Conservation (phyloP, 306 rosid species). For the Gleditsia sinensis region DNA sequence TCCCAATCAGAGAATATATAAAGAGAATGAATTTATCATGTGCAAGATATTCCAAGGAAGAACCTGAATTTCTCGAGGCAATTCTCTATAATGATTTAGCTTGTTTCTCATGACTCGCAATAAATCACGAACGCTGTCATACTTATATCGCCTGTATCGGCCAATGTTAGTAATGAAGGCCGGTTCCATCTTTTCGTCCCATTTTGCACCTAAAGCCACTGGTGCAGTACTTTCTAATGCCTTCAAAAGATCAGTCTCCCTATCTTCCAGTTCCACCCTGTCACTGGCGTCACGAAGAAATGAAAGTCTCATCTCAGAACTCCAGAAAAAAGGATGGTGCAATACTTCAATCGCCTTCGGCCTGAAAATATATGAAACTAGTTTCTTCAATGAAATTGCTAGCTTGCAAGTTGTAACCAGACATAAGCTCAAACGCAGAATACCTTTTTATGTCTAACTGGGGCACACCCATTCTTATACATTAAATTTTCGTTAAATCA, state of each 20-base stretch:
- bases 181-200: slow-evolving; percentile 74
- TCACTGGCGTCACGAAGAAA: slow-evolving; percentile 86
- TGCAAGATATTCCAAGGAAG: background rate
- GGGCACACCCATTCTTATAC: background rate
- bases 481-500: background rate
- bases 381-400: slow-evolving; percentile 15
- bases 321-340: slow-evolving; percentile 88
- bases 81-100: slow-evolving; percentile 76
- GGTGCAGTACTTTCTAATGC: slow-evolving; percentile 60
- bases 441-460: background rate
- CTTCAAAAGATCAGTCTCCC: slow-evolving; percentile 44
- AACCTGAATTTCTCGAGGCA: slow-evolving; percentile 82
- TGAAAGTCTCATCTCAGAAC: slow-evolving; percentile 67
- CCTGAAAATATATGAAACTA: slow-evolving; percentile 45
- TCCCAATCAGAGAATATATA: background rate
- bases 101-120: slow-evolving; percentile 87
- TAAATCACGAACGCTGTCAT: slow-evolving; percentile 75
- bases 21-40: slow-evolving; percentile 4
- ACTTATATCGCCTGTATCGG: slow-evolving; percentile 71
- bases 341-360: slow-evolving; percentile 78
- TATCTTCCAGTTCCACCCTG: slow-evolving; percentile 77
- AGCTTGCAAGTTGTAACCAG: slow-evolving; percentile 1
- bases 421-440: background rate
- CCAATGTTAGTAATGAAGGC: slow-evolving; percentile 69
- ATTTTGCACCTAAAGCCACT: slow-evolving; percentile 62